Conservation (phyloP, 2,329 filamentous ascomycete genomes). For the Macroventuria anomochaeta region DNA sequence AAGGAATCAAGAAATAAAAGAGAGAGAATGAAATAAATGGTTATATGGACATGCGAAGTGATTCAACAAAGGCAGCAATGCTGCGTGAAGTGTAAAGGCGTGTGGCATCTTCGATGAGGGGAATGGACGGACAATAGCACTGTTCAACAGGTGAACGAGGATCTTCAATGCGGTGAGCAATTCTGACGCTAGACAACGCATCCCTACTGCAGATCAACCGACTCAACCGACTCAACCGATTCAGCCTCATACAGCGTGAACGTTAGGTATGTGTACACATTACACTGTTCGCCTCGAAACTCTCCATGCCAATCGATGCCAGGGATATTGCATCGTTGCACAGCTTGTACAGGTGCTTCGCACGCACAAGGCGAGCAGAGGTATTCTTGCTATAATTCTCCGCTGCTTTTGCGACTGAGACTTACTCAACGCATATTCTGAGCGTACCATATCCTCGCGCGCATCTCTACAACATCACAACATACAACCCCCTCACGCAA, state of each 20-base stretch:
- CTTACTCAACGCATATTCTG: background rate
- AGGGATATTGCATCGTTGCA: background rate
- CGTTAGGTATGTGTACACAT: background rate
- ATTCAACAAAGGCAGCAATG: slow-evolving; percentile 3
- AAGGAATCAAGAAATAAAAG: background rate
- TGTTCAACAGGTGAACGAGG: slow-evolving; percentile 14
- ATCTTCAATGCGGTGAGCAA: slow-evolving; percentile 9
- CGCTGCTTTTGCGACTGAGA: background rate
- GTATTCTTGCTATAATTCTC: background rate
- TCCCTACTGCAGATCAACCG: slow-evolving; percentile 14
- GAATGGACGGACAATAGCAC: slow-evolving; percentile 12
- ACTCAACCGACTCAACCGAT: slow-evolving; percentile 2
- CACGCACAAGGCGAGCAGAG: background rate
- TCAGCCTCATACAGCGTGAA: slow-evolving; percentile 5
- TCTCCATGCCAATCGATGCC: background rate
- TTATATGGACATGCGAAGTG: slow-evolving; percentile 1
- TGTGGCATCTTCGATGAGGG: slow-evolving; percentile 4
- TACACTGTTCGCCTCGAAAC: background rate
- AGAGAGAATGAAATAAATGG: background rate
- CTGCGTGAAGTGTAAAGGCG: slow-evolving; percentile 2
- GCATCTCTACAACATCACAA: background rate
- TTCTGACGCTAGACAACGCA: slow-evolving; percentile 8
- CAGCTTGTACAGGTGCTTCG: background rate
- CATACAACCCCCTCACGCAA: background rate
- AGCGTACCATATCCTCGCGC: background rate